A percentile compares a stretch with the other conserved stretches of the same genome.
These are phyloP conservation scores for Trichophyton verrucosum DNA, from an alignment of 2,329 filamentous ascomycete genomes.

Conservation along the genomic window DNA sequence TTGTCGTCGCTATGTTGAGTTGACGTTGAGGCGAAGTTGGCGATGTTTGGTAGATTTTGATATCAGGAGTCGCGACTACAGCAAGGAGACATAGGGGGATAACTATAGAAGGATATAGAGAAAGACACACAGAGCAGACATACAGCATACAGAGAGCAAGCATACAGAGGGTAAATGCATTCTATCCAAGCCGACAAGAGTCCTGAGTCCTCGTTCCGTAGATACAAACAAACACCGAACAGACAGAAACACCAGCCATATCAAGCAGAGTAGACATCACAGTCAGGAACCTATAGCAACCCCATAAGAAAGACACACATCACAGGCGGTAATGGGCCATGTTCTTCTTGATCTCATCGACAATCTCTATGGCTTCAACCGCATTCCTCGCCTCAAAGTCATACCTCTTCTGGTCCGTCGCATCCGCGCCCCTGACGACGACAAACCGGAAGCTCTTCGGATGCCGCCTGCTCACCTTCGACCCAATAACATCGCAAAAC, in stretches of 20 bases:
- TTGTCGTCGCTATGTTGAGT: too few relatives aligned
- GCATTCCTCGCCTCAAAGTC: conserved; percentile 51
- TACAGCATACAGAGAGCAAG: not conserved
- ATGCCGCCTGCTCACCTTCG: conserved; percentile 52
- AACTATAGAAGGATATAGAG: too few relatives aligned
- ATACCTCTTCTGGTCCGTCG: conserved; percentile 53
- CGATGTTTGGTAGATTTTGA: too few relatives aligned
- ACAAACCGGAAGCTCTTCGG: conserved; percentile 51
- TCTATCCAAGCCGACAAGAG: not conserved
- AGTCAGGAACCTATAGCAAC: not conserved
- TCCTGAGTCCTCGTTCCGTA: not conserved
- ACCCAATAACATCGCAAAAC: conserved; percentile 51
- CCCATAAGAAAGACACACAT: not conserved
- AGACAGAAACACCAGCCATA: not conserved
- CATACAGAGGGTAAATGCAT: not conserved
- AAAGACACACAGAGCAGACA: not conserved
- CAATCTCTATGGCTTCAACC: conserved; percentile 49
- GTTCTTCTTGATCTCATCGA: conserved; percentile 50
- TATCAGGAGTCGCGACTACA: not conserved
- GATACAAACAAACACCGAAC: not conserved
- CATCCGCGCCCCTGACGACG: conserved; percentile 48
- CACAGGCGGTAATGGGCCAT: conserved; percentile 33
- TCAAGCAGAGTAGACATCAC: not conserved
- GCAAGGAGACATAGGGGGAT: not conserved
- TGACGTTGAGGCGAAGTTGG: not conserved